Percentiles rank a stretch among this genome's conserved stretches.
These are phyloP conservation scores for Lipomyces japonicus DNA, from an alignment of 805 yeast species.

Conservation along the genomic window DNA sequence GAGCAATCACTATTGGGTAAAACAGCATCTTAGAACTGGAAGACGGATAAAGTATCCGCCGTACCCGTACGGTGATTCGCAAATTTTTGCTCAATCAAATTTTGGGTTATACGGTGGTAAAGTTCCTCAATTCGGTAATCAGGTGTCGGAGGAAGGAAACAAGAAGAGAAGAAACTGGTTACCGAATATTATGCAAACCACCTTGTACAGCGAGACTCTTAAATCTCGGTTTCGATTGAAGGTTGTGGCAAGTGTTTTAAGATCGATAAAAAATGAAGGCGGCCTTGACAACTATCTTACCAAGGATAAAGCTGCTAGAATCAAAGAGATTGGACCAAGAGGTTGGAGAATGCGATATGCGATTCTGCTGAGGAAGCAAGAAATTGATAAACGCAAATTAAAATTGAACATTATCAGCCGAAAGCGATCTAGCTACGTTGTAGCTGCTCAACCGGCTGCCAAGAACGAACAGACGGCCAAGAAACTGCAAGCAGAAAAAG, in stretches of 20 bases:
- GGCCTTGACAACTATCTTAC: constrained; percentile 86
- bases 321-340: constrained; percentile 84
- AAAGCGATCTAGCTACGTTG: too few species aligned
- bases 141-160: constrained; percentile 69
- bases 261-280: constrained; percentile 88
- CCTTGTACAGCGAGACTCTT: constrained; percentile 80
- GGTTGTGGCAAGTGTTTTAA: constrained; percentile 75
- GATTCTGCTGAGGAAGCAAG: constrained; percentile 44
- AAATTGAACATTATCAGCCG: too few species aligned
- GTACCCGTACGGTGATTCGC: constrained; percentile 76
- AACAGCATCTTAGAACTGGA: constrained; percentile 19
- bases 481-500: too few species aligned
- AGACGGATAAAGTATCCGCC: constrained; percentile 47
- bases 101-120: constrained; percentile 89
- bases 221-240: constrained; percentile 53
- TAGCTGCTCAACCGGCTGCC: too few species aligned
- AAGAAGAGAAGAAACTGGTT: constrained; percentile 69
- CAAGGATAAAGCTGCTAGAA: constrained; percentile 83
- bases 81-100: constrained; percentile 76
- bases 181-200: constrained; percentile 75
- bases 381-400: background rate
- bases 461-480: too few species aligned
- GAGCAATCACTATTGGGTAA: constrained; percentile 21
- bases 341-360: constrained; percentile 89
- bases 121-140: constrained; percentile 70